Conservation (phyloP, 306 rosid genomes). For the Glycine latifolia region DNA sequence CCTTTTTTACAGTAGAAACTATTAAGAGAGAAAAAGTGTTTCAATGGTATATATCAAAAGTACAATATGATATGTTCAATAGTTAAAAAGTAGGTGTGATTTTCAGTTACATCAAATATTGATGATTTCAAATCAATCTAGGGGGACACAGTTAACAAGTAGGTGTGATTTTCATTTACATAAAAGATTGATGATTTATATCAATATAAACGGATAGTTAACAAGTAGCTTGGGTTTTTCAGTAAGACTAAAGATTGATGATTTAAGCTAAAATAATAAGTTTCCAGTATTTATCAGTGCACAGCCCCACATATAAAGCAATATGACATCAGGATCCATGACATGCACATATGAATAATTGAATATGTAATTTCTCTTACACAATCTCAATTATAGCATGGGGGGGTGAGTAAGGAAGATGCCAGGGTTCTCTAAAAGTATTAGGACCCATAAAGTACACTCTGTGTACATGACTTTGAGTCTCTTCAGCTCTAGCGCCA, state of each 20-base stretch:
- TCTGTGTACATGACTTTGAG: conserved; percentile 96
- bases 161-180: too few species aligned
- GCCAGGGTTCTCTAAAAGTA: conserved; percentile 99
- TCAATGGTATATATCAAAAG: conserved; percentile 35
- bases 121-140: neutral
- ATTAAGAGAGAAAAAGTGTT: neutral
- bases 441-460: conserved; percentile 98
- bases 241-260: too few species aligned
- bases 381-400: conserved; percentile 95
- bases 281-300: conserved; percentile 28
- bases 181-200: too few species aligned
- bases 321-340: conserved; percentile 36
- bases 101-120: conserved; percentile 23
- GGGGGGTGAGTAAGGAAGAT: conserved; percentile 98
- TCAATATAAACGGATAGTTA: too few species aligned
- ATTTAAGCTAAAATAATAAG: too few species aligned
- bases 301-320: conserved; percentile 13
- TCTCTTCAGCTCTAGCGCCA: conserved; percentile 89
- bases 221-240: too few species aligned
- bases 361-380: conserved; percentile 66
- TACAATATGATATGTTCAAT: conserved; percentile 12
- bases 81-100: conserved; percentile 12
- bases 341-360: conserved; percentile 20
- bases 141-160: too few species aligned
- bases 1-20: conserved; percentile 27